These are phyloP conservation scores for Triticum urartu DNA, from an alignment of 176 grass and related monocot genomes.

Conservation along the genomic window DNA sequence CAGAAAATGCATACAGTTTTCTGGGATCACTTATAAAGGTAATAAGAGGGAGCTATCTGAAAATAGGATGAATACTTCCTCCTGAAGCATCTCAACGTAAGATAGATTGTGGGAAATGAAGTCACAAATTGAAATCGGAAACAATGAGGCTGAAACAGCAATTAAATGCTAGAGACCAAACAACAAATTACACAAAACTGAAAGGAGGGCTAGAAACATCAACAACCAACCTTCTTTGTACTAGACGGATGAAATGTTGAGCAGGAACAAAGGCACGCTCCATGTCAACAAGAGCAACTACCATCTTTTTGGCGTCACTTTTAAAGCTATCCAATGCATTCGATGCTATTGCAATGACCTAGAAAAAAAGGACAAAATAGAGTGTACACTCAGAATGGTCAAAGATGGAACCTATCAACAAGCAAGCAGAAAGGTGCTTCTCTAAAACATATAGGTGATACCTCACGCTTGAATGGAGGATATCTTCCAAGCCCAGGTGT, in stretches of 20 bases:
- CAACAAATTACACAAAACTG: conserved; percentile 4
- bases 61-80: neutral
- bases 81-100: neutral
- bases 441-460: conserved; percentile 38
- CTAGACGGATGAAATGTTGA: conserved; percentile 91
- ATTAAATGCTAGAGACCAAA: neutral
- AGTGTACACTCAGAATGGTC: conserved; percentile 31
- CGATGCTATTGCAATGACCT: conserved; percentile 87
- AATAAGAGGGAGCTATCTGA: neutral
- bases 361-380: conserved; percentile 29
- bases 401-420: conserved; percentile 12
- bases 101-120: neutral
- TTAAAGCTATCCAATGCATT: conserved; percentile 82
- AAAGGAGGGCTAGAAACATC: neutral
- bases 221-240: conserved; percentile 77
- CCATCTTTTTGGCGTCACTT: conserved; percentile 93
- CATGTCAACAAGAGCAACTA: conserved; percentile 97
- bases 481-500: conserved; percentile 92
- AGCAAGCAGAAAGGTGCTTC: neutral
- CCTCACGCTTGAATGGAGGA: conserved; percentile 95
- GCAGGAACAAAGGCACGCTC: conserved; percentile 93
- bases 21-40: neutral
- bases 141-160: neutral
- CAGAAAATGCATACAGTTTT: neutral
- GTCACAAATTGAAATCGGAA: neutral